These are phyloP conservation scores for Yamadazyma nakazawae DNA, from an alignment of 805 yeast species.

Conservation along the genomic window DNA sequence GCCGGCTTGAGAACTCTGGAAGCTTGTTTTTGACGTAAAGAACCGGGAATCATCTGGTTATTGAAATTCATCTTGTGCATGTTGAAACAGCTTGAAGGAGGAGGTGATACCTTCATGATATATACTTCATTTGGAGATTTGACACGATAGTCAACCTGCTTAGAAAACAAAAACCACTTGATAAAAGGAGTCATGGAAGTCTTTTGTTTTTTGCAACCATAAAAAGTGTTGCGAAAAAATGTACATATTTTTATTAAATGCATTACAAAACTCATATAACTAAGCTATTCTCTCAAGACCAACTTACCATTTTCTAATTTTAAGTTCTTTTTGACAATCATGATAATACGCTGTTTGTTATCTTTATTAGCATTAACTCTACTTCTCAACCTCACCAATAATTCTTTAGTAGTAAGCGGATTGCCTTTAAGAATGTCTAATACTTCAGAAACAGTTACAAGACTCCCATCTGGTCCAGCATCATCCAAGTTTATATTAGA, in stretches of 20 bases:
- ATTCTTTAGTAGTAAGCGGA: slow-evolving; percentile 59
- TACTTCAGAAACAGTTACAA: slow-evolving; percentile 73
- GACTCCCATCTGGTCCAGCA: slow-evolving; percentile 35
- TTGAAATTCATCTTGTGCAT: too few species aligned
- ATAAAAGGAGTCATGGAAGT: not conserved
- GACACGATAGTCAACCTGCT: not conserved
- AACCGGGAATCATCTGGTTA: too few species aligned
- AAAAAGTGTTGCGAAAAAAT: not conserved
- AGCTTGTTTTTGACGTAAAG: too few species aligned
- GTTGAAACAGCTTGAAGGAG: too few species aligned
- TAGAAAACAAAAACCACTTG: not conserved
- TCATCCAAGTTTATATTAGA: slow-evolving; percentile 27
- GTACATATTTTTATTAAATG: not conserved
- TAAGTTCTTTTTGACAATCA: slow-evolving; percentile 54
- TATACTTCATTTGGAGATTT: not conserved
- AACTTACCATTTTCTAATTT: slow-evolving; percentile 48
- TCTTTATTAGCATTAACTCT: slow-evolving; percentile 63
- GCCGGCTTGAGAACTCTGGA: too few species aligned
- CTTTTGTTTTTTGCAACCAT: not conserved
- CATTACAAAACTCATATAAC: not conserved
- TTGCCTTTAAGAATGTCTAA: slow-evolving; percentile 55
- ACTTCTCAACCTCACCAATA: slow-evolving; percentile 56
- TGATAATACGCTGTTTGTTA: slow-evolving; percentile 58
- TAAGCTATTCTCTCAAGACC: slow-evolving; percentile 32
- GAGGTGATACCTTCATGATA: not conserved